Evolutionary conservation across 352 stramenopile species (phyloP).

Genomic region (Hyaloperonospora brassicae): DNA sequence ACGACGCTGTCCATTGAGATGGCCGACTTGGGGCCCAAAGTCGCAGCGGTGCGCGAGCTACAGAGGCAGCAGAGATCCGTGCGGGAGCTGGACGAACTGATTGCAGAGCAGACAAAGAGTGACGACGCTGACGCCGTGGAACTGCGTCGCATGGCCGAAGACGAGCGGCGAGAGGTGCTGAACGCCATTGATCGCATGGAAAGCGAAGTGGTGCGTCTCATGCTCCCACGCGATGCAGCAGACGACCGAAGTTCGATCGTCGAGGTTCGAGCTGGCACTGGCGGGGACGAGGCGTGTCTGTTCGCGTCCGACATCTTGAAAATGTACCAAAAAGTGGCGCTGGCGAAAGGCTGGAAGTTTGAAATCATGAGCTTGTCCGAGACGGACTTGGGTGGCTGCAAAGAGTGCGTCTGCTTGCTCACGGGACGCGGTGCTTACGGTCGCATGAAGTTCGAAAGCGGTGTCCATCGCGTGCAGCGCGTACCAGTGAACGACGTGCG

Average conservation of each 20-base stretch:
- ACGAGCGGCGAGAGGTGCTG: slow-evolving; percentile 61
- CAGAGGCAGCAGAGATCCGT: slow-evolving; percentile 88
- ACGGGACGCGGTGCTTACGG: slow-evolving; percentile 85
- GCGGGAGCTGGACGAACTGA: slow-evolving; percentile 84
- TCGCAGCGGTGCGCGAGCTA: slow-evolving; percentile 58
- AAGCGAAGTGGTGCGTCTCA: slow-evolving; percentile 54
- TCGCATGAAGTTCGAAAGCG: slow-evolving; percentile 97
- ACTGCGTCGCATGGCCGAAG: slow-evolving; percentile 63
- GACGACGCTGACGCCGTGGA: slow-evolving; percentile 49
- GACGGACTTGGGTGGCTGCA: slow-evolving; percentile 79
- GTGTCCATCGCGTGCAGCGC: slow-evolving; percentile 96
- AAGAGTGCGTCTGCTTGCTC: slow-evolving; percentile 72
- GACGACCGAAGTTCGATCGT: slow-evolving; percentile 97
- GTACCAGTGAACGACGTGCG: slow-evolving; percentile 94
- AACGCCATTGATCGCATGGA: slow-evolving; percentile 49
- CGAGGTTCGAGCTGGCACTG: slow-evolving; percentile 93
- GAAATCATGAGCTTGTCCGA: slow-evolving; percentile 84
- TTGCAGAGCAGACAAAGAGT: slow-evolving; percentile 40
- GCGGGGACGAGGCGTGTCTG: slow-evolving; percentile 94
- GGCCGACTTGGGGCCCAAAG: slow-evolving; percentile 67
- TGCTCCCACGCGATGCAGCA: slow-evolving; percentile 75
- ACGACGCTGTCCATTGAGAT: slow-evolving; percentile 82
- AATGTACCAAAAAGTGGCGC: slow-evolving; percentile 90
- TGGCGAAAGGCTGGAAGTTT: slow-evolving; percentile 84
- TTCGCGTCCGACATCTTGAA: slow-evolving; percentile 91